Evolutionary conservation across 2,329 filamentous ascomycete species (phyloP).

Genomic region (Sphaceloma murrayae): DNA sequence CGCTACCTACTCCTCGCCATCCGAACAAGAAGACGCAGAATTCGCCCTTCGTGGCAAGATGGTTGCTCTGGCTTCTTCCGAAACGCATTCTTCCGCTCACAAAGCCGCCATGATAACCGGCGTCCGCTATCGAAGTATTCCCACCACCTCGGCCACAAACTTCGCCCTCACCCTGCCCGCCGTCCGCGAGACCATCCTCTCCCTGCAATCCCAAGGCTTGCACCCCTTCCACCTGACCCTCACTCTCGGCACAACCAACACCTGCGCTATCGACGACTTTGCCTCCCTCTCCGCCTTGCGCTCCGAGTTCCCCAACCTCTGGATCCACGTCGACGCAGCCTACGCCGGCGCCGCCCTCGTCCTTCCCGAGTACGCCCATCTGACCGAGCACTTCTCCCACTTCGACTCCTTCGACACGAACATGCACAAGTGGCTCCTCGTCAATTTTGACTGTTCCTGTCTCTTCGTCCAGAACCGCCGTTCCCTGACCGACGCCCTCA

Average conservation of each 20-base stretch:
- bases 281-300: slow-evolving; percentile 53
- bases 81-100: slow-evolving; percentile 73
- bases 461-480: slow-evolving; percentile 67
- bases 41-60: slow-evolving; percentile 59
- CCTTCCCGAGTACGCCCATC: slow-evolving; percentile 67
- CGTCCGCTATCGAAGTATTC: slow-evolving; percentile 64
- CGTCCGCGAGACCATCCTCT: slow-evolving; percentile 53
- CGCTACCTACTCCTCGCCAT: slow-evolving; percentile 34
- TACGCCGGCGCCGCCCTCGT: slow-evolving; percentile 82
- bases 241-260: slow-evolving; percentile 77
- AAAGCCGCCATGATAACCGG: slow-evolving; percentile 83
- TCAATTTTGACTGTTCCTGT: slow-evolving; percentile 80
- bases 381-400: slow-evolving; percentile 50
- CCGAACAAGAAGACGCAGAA: slow-evolving; percentile 59
- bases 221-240: slow-evolving; percentile 80
- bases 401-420: slow-evolving; percentile 93
- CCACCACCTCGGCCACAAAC: slow-evolving; percentile 48
- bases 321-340: slow-evolving; percentile 90
- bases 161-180: slow-evolving; percentile 60
- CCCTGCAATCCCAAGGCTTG: slow-evolving; percentile 58
- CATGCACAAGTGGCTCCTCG: slow-evolving; percentile 95
- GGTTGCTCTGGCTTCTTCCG: slow-evolving; percentile 70
- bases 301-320: slow-evolving; percentile 52
- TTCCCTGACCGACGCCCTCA: slow-evolving; percentile 70
- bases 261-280: slow-evolving; percentile 80